phyloP scores from a whole-genome alignment of 805 yeast genomes.

The Starmerella geochares region DNA sequence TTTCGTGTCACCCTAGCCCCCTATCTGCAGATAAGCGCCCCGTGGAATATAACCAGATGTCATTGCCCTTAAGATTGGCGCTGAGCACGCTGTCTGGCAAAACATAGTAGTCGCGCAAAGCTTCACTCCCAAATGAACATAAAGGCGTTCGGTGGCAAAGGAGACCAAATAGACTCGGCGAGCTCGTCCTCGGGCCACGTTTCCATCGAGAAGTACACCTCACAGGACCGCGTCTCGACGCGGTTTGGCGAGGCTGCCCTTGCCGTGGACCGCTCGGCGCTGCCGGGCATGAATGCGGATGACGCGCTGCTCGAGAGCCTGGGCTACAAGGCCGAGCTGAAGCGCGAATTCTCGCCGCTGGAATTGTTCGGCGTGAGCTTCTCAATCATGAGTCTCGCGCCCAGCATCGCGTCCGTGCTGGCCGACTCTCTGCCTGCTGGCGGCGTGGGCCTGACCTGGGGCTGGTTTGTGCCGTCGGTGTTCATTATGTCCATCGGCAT shows the following conservation, averaged over 20 bases:
- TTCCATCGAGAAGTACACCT: background rate
- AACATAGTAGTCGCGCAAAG: background rate
- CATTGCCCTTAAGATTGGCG: background rate
- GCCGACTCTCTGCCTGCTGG: slow-evolving; percentile 50
- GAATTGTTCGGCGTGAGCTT: slow-evolving; percentile 65
- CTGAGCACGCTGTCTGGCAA: background rate
- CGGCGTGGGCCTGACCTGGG: slow-evolving; percentile 60
- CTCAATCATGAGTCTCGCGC: slow-evolving; percentile 58
- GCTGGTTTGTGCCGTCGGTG: slow-evolving; percentile 53
- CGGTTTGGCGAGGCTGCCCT: slow-evolving; percentile 2
- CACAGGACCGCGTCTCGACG: background rate
- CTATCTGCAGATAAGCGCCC: background rate
- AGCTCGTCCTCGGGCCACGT: slow-evolving; percentile 1
- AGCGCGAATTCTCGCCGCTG: slow-evolving; percentile 48
- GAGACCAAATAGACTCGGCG: background rate
- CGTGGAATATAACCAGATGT: background rate
- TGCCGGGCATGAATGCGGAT: slow-evolving; percentile 21
- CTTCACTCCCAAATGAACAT: background rate
- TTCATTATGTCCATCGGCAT: slow-evolving; percentile 49
- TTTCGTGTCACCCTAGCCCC: background rate
- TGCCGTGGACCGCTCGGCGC: background rate
- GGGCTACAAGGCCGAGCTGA: slow-evolving; percentile 62
- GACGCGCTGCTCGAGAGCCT: slow-evolving; percentile 37
- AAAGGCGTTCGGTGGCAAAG: background rate
- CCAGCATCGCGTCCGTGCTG: slow-evolving; percentile 48